Evolutionary conservation across 352 stramenopile genomes (phyloP), one percentile per base, ranked within the genome.

Genomic region (Phytophthora hybrid): DNA sequence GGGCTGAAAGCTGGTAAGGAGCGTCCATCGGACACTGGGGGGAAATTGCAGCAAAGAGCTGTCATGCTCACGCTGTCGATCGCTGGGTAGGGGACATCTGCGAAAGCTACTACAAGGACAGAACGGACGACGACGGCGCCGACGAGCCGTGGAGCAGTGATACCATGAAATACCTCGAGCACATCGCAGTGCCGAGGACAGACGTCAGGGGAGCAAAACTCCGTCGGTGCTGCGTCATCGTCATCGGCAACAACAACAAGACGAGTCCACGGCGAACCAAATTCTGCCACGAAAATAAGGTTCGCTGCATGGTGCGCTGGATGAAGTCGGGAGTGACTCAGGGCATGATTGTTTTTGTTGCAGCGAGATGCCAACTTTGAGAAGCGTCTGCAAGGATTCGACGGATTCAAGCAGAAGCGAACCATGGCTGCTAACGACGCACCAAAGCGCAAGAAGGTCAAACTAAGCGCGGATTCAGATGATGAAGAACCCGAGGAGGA

Each of bases 271-370:
- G 7, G 3, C 29, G 53, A 7, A 59, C 53, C 53, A 29, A 26
- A 16, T 59, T 59, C 31, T 59, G 53, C 53, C 18, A 59, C 53
- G 26, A 59, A 16, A 23, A 47, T 29, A 59, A 59, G 54, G 54
- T 59, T 44, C 14, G 31, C 31, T 18, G 16, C n/a, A 46, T 6
- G 21, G 2, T n/a, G 21, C n/a, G n/a, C 18, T 44, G 37, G 16
- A 44, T 7, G 37, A 18, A 7, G 37, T 18, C 6, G 3, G 11
- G 6, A 44, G 5, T 6, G 4, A 18, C 11, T 44, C 5, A 44
- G 11, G 10, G 34, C 14, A 13, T 41, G 37, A 14, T 44, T 44
- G 37, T 2, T 18, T 52, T 3, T 23, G n/a, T 1, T 29, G 9
- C 4, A 60, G 54, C 54, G 16, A 19, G 16, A 21, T 26, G 7